These are phyloP conservation scores for Trichoderma oligosporum DNA, from an alignment of 2,329 filamentous ascomycete genomes.

Conservation along the genomic window DNA sequence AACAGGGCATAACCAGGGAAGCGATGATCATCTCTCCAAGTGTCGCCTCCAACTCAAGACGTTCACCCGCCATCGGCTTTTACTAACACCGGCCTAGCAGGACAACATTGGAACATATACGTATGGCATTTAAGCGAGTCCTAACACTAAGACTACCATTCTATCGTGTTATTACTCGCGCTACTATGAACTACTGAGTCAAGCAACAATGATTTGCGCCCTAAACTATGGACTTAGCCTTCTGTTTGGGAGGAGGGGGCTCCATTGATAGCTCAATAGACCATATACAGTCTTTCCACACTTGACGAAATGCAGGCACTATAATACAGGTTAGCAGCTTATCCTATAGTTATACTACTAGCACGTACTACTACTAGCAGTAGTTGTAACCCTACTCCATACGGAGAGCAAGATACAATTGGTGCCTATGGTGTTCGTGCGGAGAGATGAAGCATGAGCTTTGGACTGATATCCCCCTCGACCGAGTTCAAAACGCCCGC, in stretches of 20 bases:
- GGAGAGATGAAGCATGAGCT: background rate
- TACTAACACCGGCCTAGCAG: background rate
- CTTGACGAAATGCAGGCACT: background rate
- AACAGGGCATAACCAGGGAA: slow-evolving; percentile 9
- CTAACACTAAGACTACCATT: background rate
- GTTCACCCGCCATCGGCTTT: slow-evolving; percentile 9
- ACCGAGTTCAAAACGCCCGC: slow-evolving; percentile 12
- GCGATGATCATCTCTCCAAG: slow-evolving; percentile 3
- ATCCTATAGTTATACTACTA: background rate
- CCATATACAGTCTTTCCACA: no score
- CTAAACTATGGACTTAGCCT: background rate
- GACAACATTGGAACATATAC: background rate
- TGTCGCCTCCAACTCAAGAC: background rate
- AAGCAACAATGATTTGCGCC: background rate
- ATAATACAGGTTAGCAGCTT: background rate
- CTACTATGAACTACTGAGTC: background rate
- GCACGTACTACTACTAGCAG: background rate
- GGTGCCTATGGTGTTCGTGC: slow-evolving; percentile 9
- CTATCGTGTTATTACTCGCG: slow-evolving; percentile 6
- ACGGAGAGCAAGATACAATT: slow-evolving; percentile 1
- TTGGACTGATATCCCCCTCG: background rate
- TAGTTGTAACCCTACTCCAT: background rate
- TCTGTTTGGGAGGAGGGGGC: slow-evolving; percentile 9
- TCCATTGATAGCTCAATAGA: slow-evolving; percentile 3
- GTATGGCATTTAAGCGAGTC: background rate